Conservation (phyloP, 495 filamentous ascomycete genomes). For the Lophiostoma macrostomum region DNA sequence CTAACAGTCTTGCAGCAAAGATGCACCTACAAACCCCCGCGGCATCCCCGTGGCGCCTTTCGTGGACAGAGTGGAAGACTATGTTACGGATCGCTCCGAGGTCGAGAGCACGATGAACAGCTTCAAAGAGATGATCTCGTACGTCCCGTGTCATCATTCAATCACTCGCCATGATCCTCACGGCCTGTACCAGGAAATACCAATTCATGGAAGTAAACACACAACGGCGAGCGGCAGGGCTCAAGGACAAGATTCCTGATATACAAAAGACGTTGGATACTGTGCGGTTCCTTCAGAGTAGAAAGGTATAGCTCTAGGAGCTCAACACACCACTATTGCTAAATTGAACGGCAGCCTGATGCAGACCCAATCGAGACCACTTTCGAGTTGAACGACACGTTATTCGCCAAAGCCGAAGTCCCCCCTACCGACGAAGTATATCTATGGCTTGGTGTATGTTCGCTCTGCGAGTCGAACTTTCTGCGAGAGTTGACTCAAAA, state of each 20-base stretch:
- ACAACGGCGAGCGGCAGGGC: constrained; percentile 71
- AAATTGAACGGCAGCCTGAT: constrained; percentile 34
- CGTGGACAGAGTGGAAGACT: constrained; percentile 94
- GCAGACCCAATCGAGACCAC: constrained; percentile 77
- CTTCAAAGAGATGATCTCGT: constrained; percentile 99
- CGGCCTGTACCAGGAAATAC: constrained; percentile 92
- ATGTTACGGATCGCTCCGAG: constrained; percentile 78
- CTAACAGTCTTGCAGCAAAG: constrained; percentile 39
- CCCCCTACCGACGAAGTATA: constrained; percentile 88
- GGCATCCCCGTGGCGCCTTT: constrained; percentile 95
- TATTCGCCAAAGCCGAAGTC: constrained; percentile 84
- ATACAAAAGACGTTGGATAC: constrained; percentile 97
- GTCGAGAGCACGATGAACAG: constrained; percentile 85
- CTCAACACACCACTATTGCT: background rate
- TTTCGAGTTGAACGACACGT: constrained; percentile 94
- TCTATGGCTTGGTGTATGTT: constrained; percentile 83
- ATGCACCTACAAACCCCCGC: constrained; percentile 75
- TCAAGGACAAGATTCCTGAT: constrained; percentile 94
- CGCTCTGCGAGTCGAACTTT: background rate
- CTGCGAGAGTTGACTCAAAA: background rate
- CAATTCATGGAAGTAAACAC: constrained; percentile 99
- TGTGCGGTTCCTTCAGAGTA: constrained; percentile 72
- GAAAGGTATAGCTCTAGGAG: constrained; percentile 50
- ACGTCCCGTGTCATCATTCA: no score
- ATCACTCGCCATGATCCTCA: no score